Evolutionary conservation across 345 rosid genomes (phyloP), one percentile per base, ranked within the genome.

Genomic region (Theobroma cacao): DNA sequence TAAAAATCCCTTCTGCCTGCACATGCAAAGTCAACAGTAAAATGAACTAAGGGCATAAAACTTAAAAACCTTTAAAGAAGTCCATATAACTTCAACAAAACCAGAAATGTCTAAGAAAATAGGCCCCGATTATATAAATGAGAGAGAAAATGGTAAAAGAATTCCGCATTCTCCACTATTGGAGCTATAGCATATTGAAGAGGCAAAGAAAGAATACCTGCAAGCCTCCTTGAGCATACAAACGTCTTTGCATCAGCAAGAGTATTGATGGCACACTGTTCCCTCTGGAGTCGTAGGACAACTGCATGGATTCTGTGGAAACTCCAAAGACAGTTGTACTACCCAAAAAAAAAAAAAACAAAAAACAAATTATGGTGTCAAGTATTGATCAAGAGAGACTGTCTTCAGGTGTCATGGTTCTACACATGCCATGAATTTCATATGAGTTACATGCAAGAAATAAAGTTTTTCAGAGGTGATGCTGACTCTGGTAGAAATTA

Each of bases 301-400:
- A 88, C 67, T 95, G 99, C 99, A 95, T 92, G 45, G 98, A 92
- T 70, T 95, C 96, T 1, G 99, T 92, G 31, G 99, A 95, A 80
- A 95, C 99, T 20, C 99, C 99, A 67, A 95, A 95, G 72, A 93
- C 98, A 82, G 89, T 93, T 22, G 98, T 90, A 86, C 99, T 95
- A 80, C 86, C 85, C 47, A 74, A 41, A 33, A 64, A 18, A 47
- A 56, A 11, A 45, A 74, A 41, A 33, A 64, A 18, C 33, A 56
- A 11, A 45, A 22, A 28, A 33, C 30, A 62, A 47, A 18, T 0
- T n/a, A 48, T 71, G 6, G 7, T 40, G 43, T 31, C 59, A 71
- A 20, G 3, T 50, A 17, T 13, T 33, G 28, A 31, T 71, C 11
- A 7, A 18, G 24, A 45, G 24, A 69, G 40, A 70, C 53, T 48